These are phyloP conservation scores for Dothistroma pini DNA, from an alignment of 2,329 filamentous ascomycete genomes.

Conservation along the genomic window DNA sequence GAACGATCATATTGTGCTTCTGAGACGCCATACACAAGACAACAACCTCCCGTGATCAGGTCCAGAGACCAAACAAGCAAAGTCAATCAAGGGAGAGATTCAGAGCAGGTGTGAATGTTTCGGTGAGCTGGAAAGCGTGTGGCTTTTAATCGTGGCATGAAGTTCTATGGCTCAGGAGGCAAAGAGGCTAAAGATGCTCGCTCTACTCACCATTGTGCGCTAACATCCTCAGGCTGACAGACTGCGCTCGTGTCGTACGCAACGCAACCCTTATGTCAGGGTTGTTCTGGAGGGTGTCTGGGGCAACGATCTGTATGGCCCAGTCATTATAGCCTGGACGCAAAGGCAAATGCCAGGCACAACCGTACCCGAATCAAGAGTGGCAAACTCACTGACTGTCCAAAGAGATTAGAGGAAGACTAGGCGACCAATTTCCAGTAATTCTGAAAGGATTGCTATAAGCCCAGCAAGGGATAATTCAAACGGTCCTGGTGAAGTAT, in stretches of 20 bases:
- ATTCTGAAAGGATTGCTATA: constrained; percentile 29
- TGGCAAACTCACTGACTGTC: constrained; percentile 12
- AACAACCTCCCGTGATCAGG: constrained; percentile 14
- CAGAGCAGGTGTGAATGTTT: constrained; percentile 11
- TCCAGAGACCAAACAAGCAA: constrained; percentile 13
- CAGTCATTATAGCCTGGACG: constrained; percentile 22
- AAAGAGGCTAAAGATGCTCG: constrained; percentile 17
- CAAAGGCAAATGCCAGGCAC: constrained; percentile 32
- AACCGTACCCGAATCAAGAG: constrained; percentile 21
- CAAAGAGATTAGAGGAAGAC: constrained; percentile 16
- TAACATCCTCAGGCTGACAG: constrained; percentile 24
- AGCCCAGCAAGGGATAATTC: constrained; percentile 26
- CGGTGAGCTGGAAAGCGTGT: constrained; percentile 21
- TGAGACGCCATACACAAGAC: constrained; percentile 25
- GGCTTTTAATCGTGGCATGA: constrained; percentile 29
- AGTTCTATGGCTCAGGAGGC: constrained; percentile 1
- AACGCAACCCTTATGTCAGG: constrained; percentile 26
- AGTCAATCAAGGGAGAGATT: constrained; percentile 17
- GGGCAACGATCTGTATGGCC: constrained; percentile 25
- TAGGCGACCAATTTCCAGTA: constrained; percentile 28
- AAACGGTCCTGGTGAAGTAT: constrained; percentile 15
- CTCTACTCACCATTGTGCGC: constrained; percentile 32
- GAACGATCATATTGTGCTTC: constrained; percentile 16
- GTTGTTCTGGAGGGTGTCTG: constrained; percentile 26
- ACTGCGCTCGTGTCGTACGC: constrained; percentile 23